Base-by-base conservation (phyloP, 2,329 filamentous ascomycete species). In the Scytalidium lignicola region DNA sequence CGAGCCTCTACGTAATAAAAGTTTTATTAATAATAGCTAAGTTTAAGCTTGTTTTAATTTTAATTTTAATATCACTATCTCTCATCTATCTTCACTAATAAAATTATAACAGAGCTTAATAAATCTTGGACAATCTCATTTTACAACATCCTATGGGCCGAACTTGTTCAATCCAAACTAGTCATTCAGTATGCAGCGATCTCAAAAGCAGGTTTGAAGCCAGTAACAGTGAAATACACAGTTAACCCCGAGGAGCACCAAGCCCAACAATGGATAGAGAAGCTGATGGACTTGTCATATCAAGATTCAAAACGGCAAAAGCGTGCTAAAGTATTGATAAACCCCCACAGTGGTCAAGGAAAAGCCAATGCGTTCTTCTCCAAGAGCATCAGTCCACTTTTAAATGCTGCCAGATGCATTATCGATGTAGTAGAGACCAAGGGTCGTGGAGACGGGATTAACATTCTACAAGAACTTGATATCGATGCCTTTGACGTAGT, bases 271-370 rank as follows among this genome's bases (percentile, higher is more conserved):
- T 95, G 88, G 81, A 70, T 83, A 39, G 72, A 76, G 28, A 71
- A 69, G 44, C 74, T 95, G 23, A 66, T 93, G 18, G 70, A 79
- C 20, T 75, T 75, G 41, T 82, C 90, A 19, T 96, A 95, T 70
- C 83, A 70, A 47, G 70, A 72, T 2, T 77, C 85, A 2, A 80
- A 85, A 59, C 77, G 76, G 44, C 76, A 75, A 50, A 92, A 90
- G 66, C 82, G 88, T 44, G 83, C 92, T 53, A 95, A 92, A 65
- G 83, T 96, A 13, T 72, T 96, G 37, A 76, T 97, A 53, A 96
- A 96, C 65, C 92, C 92, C 0, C 86, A 90, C 59, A 89, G 91
- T 9, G 92, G 92, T 0, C 85, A 89, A 26, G 91, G 91, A 7
- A 69, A 72, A 26, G 90, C 89, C 1, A 69, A 79, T 52, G 85